These are phyloP conservation scores for Carex cristatella DNA, from an alignment of 176 grass and related monocot genomes.

Conservation along the genomic window DNA sequence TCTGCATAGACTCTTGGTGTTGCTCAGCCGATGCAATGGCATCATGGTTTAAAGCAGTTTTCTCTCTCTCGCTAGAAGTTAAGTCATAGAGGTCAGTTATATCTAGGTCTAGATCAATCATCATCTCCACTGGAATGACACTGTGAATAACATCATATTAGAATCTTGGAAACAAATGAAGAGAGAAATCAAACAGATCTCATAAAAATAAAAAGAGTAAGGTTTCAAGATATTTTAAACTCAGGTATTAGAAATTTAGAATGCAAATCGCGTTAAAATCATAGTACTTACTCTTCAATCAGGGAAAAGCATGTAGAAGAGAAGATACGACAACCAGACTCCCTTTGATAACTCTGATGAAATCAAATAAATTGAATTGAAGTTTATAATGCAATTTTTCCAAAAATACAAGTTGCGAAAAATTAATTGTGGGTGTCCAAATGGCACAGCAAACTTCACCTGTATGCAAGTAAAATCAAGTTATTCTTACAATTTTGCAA, in stretches of 20 bases:
- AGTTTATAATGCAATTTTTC: background rate
- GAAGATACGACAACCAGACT: slow-evolving; percentile 18
- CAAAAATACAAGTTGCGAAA: background rate
- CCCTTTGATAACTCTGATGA: slow-evolving; percentile 8
- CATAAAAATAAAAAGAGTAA: background rate
- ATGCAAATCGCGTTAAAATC: slow-evolving; percentile 7
- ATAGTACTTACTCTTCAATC: slow-evolving; percentile 64
- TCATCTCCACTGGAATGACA: slow-evolving; percentile 51
- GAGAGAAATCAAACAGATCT: background rate
- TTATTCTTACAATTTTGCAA: background rate
- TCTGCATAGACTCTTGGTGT: slow-evolving; percentile 20
- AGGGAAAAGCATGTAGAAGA: slow-evolving; percentile 65
- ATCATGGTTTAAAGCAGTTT: slow-evolving; percentile 4
- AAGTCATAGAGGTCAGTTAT: slow-evolving; percentile 16
- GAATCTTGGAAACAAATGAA: slow-evolving; percentile 18
- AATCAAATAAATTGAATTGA: background rate
- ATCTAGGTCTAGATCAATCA: slow-evolving; percentile 38
- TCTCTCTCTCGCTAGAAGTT: slow-evolving; percentile 24
- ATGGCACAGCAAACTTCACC: background rate
- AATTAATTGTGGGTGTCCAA: background rate
- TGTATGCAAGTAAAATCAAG: background rate
- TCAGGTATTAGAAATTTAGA: background rate
- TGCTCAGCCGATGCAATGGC: background rate
- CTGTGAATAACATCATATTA: slow-evolving; percentile 55
- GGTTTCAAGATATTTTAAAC: slow-evolving; percentile 1